Conservation (phyloP, 2,329 filamentous ascomycete genomes). For the Fusarium coicis region DNA sequence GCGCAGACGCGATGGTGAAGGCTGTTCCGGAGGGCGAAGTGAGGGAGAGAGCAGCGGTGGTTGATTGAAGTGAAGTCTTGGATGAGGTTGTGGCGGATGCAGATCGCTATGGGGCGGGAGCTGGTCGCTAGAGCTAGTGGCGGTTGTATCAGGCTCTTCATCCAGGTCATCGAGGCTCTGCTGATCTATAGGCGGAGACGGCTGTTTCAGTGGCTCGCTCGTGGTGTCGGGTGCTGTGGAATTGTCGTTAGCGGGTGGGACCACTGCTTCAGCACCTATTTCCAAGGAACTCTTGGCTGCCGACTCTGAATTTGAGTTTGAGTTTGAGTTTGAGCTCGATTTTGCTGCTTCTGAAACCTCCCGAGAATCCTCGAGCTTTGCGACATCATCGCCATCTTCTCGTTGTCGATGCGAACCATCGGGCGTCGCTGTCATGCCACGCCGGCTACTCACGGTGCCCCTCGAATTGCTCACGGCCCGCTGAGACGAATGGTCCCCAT, state of each 20-base stretch:
- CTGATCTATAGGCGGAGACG: slow-evolving; percentile 33
- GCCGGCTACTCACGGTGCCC: slow-evolving; percentile 34
- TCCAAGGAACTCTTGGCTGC: slow-evolving; percentile 23
- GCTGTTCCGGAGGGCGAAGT: slow-evolving; percentile 29
- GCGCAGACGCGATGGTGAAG: slow-evolving; percentile 35
- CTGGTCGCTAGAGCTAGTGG: slow-evolving; percentile 41
- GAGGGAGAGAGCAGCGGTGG: slow-evolving; percentile 35
- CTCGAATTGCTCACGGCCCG: slow-evolving; percentile 38
- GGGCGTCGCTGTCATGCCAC: slow-evolving; percentile 30
- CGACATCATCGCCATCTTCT: slow-evolving; percentile 20
- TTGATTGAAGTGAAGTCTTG: slow-evolving; percentile 30
- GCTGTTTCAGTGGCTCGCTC: slow-evolving; percentile 37
- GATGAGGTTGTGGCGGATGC: slow-evolving; percentile 37
- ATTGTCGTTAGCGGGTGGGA: slow-evolving; percentile 37
- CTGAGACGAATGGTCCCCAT: slow-evolving; percentile 29
- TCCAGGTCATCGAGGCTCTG: slow-evolving; percentile 31
- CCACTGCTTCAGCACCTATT: slow-evolving; percentile 23
- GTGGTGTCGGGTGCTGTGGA: slow-evolving; percentile 19
- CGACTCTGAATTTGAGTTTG: slow-evolving; percentile 9
- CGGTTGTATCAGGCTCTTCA: slow-evolving; percentile 36
- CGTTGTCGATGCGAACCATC: slow-evolving; percentile 23
- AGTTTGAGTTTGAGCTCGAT: slow-evolving; percentile 16
- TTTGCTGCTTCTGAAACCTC: slow-evolving; percentile 25
- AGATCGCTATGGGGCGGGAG: slow-evolving; percentile 38
- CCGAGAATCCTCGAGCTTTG: slow-evolving; percentile 12